Percentiles rank a stretch among this genome's conserved stretches.
phyloP scores from a whole-genome alignment of 2,329 filamentous ascomycete genomes.

The Dactylellina parvicollis region DNA sequence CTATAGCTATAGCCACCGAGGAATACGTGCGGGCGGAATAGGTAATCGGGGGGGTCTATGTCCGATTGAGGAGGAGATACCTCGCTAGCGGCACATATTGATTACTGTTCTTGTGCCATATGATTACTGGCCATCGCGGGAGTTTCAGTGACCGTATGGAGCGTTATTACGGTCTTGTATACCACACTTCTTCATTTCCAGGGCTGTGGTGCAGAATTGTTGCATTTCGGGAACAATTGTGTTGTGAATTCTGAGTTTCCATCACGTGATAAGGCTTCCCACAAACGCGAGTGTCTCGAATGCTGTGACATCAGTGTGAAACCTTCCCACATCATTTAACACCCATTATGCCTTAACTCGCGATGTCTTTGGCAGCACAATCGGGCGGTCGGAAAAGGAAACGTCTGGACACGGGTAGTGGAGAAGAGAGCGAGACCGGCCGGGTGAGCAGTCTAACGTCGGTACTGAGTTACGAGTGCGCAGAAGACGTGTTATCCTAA shows the following conservation, averaged over 20 bases:
- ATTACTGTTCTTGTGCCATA: slow-evolving; percentile 14
- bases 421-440: not conserved
- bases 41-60: slow-evolving; percentile 37
- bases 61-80: slow-evolving; percentile 3
- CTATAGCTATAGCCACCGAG: slow-evolving; percentile 30
- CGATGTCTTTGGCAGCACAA: slow-evolving; percentile 15
- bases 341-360: not conserved
- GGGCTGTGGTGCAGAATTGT: slow-evolving; percentile 11
- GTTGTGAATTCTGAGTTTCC: not conserved
- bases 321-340: not conserved
- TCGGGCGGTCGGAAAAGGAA: slow-evolving; percentile 20
- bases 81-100: slow-evolving; percentile 18
- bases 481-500: not conserved
- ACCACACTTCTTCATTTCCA: slow-evolving; percentile 37
- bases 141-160: slow-evolving; percentile 34
- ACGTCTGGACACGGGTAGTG: not conserved
- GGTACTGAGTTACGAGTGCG: too few relatives aligned
- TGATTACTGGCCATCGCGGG: slow-evolving; percentile 16
- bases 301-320: not conserved
- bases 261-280: slow-evolving; percentile 20
- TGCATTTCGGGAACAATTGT: slow-evolving; percentile 3
- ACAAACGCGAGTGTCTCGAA: not conserved
- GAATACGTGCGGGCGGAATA: slow-evolving; percentile 32
- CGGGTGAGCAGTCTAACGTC: too few relatives aligned
- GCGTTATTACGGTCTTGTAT: slow-evolving; percentile 44